Evolutionary conservation across 257 asterid species (phyloP).

Genomic region (Mitragyna speciosa): DNA sequence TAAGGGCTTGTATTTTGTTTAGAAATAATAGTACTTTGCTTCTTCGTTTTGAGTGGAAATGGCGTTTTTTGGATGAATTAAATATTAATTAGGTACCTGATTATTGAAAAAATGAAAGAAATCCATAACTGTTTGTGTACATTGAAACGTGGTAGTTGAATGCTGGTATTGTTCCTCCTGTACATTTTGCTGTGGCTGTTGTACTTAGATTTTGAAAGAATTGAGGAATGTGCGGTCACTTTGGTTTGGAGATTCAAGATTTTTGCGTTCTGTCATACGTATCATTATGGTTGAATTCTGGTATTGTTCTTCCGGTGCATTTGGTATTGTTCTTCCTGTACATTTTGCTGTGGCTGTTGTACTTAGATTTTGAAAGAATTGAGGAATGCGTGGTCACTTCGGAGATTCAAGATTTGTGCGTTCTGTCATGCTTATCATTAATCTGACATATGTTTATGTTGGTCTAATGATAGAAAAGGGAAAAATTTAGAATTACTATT

Average conservation of each 20-base stretch:
- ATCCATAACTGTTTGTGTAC: background rate
- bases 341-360: background rate
- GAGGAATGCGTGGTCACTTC: too few species aligned
- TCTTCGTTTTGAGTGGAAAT: background rate
- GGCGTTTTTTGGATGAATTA: background rate
- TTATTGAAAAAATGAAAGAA: too few species aligned
- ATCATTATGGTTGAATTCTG: background rate
- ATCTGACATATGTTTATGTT: background rate
- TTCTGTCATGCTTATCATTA: too few species aligned
- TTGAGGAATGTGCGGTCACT: too few species aligned
- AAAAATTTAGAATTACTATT: background rate
- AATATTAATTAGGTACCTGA: background rate
- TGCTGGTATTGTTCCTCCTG: background rate
- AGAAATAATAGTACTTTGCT: background rate
- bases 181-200: background rate
- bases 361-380: background rate
- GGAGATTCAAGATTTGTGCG: too few species aligned
- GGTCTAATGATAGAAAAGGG: background rate
- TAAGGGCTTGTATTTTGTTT: background rate
- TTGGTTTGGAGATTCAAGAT: too few species aligned
- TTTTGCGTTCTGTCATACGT: too few species aligned
- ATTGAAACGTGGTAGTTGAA: background rate
- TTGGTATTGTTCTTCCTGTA: background rate
- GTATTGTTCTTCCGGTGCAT: too few species aligned
- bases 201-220: background rate